Percentiles rank a stretch among this genome's conserved stretches.
phyloP scores from a whole-genome alignment of 495 filamentous ascomycete genomes.

The Wilcoxina mikolae region DNA sequence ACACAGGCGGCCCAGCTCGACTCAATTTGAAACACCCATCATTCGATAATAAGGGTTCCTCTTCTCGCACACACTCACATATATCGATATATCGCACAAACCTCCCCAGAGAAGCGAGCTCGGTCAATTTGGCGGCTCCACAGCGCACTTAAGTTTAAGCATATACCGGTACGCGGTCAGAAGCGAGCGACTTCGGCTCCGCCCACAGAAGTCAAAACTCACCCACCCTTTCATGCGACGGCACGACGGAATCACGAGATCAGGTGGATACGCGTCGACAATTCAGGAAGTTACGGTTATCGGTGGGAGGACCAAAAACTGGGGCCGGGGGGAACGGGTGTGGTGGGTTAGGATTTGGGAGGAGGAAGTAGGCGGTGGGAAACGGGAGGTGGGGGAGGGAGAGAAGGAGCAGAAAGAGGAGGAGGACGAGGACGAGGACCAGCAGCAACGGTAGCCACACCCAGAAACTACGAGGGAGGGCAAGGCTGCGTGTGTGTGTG shows the following conservation, averaged over 20 bases:
- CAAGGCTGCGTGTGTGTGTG: background rate
- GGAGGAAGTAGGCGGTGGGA: background rate
- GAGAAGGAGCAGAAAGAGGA: background rate
- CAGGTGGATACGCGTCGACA: conserved; percentile 6
- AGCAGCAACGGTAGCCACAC: background rate
- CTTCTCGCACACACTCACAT: too few relatives aligned
- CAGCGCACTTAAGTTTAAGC: too few relatives aligned
- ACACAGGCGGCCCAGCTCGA: too few relatives aligned
- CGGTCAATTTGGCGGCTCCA: too few relatives aligned
- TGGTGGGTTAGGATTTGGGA: background rate
- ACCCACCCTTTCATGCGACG: conserved; percentile 7
- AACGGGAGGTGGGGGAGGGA: background rate
- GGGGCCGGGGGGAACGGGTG: background rate
- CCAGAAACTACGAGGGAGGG: too few relatives aligned
- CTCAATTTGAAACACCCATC: too few relatives aligned
- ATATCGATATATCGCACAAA: too few relatives aligned
- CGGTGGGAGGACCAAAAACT: background rate
- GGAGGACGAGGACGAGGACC: background rate
- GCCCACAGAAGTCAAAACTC: background rate
- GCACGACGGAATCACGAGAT: conserved; percentile 8
- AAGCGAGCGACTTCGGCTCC: conserved; percentile 4
- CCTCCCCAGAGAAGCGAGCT: too few relatives aligned
- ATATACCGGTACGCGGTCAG: too few relatives aligned
- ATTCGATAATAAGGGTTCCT: too few relatives aligned
- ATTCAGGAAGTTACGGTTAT: background rate